Evolutionary conservation across 306 rosid genomes (phyloP).

Genomic region (Potentilla sterilis): DNA sequence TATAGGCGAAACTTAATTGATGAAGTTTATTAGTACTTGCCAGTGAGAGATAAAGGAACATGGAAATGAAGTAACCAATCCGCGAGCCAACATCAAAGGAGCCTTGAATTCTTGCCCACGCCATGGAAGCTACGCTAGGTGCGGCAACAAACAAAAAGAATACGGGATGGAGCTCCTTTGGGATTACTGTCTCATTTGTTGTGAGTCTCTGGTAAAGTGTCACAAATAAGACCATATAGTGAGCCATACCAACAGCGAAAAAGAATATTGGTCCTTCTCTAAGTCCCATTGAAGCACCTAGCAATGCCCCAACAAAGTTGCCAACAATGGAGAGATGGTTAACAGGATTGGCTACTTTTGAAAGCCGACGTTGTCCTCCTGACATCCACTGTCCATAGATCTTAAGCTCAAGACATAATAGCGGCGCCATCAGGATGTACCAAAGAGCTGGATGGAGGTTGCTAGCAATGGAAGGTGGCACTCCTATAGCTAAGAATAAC

Average conservation of each 20-base stretch:
- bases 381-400: conserved; percentile 99
- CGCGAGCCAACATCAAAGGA: conserved; percentile 70
- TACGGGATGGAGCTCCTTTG: conserved; percentile 91
- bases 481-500: conserved; percentile 68
- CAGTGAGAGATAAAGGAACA: conserved; percentile 87
- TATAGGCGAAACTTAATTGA: neutral
- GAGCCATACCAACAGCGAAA: conserved; percentile 83
- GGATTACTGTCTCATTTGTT: conserved; percentile 71
- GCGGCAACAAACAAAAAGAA: conserved; percentile 91
- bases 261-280: conserved; percentile 89
- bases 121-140: conserved; percentile 95
- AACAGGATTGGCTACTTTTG: conserved; percentile 85
- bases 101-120: conserved; percentile 86
- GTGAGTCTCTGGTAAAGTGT: conserved; percentile 92
- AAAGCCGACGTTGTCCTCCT: conserved; percentile 81
- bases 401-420: conserved; percentile 75
- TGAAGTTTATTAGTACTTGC: conserved; percentile 38
- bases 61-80: conserved; percentile 68
- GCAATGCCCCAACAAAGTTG: conserved; percentile 83
- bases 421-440: conserved; percentile 82
- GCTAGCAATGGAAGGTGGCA: conserved; percentile 60
- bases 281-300: conserved; percentile 87
- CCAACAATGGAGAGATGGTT: conserved; percentile 82
- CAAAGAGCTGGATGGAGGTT: conserved; percentile 51
- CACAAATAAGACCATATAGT: conserved; percentile 74